A percentile compares a stretch with the other conserved stretches of the same genome.
Conservation (phyloP, 202 grass and related monocot genomes). For the Eragrostis tef region DNA sequence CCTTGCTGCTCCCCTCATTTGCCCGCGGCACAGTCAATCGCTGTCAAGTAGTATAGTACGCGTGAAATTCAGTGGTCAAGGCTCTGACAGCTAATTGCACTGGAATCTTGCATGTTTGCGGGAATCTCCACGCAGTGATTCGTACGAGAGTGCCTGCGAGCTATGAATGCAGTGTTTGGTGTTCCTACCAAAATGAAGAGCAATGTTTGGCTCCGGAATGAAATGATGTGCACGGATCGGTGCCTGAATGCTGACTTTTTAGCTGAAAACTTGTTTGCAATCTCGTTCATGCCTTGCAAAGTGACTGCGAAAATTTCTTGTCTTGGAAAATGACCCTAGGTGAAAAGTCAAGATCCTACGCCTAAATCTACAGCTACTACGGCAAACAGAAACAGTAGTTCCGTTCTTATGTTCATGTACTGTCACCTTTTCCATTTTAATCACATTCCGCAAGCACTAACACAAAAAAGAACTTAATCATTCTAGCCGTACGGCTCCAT, state of each 20-base stretch:
- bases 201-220: no score
- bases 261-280: neutral
- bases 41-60: neutral
- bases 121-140: conserved; percentile 17
- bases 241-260: neutral
- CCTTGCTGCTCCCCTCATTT: neutral
- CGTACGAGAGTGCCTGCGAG: neutral
- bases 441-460: neutral
- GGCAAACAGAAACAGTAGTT: neutral
- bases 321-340: no score
- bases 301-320: neutral
- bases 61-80: neutral
- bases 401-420: neutral
- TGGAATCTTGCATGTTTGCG: conserved; percentile 14
- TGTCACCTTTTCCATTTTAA: neutral
- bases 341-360: neutral
- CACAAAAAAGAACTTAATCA: neutral
- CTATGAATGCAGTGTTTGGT: neutral
- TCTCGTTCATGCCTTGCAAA: neutral
- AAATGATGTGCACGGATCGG: neutral
- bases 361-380: neutral
- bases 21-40: neutral
- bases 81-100: conserved; percentile 22
- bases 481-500: neutral
- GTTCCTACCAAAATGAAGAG: neutral